phyloP scores from a whole-genome alignment of 768 basidiomycete species.

The Suillus spraguei region DNA sequence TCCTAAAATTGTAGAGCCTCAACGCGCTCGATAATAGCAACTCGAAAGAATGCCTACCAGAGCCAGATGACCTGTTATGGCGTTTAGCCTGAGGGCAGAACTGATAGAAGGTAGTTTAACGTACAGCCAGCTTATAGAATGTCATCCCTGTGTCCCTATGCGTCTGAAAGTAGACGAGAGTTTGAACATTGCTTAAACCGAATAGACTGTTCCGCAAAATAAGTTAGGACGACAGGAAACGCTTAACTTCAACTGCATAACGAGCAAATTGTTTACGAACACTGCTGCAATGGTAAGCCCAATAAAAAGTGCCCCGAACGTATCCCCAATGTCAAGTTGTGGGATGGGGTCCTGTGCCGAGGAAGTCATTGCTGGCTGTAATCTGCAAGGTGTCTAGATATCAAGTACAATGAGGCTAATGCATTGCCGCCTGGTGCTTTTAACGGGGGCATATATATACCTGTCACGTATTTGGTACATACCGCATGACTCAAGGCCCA shows the following conservation, averaged over 20 bases:
- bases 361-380: background rate
- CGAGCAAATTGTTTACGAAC: background rate
- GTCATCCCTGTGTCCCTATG: background rate
- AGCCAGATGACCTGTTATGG: conserved; percentile 12
- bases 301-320: conserved; percentile 4
- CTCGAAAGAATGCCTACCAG: conserved; percentile 6
- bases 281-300: background rate
- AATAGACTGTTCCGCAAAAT: background rate
- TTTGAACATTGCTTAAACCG: background rate
- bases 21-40: background rate
- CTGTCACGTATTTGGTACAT: no score
- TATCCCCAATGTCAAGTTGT: background rate
- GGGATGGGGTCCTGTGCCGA: background rate
- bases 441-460: no score
- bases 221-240: background rate
- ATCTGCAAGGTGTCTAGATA: background rate
- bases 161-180: conserved; percentile 1
- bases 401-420: background rate
- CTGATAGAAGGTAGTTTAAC: background rate
- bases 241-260: background rate
- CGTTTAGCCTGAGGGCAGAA: background rate
- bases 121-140: background rate
- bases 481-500: no score
- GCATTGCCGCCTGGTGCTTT: no score
- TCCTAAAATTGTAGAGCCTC: conserved; percentile 30